These are phyloP conservation scores for Leccinum subgranulosum DNA, from an alignment of 768 basidiomycete genomes.

Conservation along the genomic window DNA sequence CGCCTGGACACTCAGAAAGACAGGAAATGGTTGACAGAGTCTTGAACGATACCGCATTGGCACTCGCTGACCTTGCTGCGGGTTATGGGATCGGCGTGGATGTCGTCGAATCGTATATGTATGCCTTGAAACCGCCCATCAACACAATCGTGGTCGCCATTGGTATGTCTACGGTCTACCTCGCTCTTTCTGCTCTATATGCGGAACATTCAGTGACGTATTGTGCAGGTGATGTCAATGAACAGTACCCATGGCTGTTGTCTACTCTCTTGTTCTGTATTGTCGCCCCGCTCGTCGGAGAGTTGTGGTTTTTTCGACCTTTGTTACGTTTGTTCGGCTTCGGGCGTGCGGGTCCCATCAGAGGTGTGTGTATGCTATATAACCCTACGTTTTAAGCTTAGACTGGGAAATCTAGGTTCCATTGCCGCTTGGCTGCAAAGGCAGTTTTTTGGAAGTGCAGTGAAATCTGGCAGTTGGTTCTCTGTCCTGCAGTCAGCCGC, in stretches of 20 bases:
- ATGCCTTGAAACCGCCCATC: slow-evolving; percentile 6
- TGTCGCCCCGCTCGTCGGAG: slow-evolving; percentile 1
- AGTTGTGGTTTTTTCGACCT: no score
- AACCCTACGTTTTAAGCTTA: background rate
- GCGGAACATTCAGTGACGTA: background rate
- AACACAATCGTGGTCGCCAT: slow-evolving; percentile 5
- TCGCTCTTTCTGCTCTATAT: background rate
- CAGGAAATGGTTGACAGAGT: slow-evolving; percentile 4
- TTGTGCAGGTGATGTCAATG: slow-evolving; percentile 11
- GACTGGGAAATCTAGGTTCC: slow-evolving; percentile 3
- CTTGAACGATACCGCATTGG: slow-evolving; percentile 1
- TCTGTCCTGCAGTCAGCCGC: slow-evolving; percentile 14
- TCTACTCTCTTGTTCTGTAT: slow-evolving; percentile 4
- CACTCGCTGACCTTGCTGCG: background rate
- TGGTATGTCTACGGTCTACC: background rate
- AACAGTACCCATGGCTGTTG: slow-evolving; percentile 9
- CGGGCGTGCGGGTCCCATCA: slow-evolving; percentile 10
- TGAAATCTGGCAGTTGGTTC: slow-evolving; percentile 10
- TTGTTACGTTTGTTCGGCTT: no score
- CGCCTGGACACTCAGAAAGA: slow-evolving; percentile 4
- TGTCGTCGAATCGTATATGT: slow-evolving; percentile 1
- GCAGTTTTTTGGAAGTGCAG: background rate
- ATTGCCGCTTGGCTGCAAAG: slow-evolving; percentile 12
- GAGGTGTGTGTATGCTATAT: background rate
- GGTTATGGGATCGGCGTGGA: slow-evolving; percentile 8